Percentiles rank a stretch among this genome's conserved stretches.
Conservation (phyloP, 2,329 filamentous ascomycete genomes). For the Mycocentrospora acerina region DNA sequence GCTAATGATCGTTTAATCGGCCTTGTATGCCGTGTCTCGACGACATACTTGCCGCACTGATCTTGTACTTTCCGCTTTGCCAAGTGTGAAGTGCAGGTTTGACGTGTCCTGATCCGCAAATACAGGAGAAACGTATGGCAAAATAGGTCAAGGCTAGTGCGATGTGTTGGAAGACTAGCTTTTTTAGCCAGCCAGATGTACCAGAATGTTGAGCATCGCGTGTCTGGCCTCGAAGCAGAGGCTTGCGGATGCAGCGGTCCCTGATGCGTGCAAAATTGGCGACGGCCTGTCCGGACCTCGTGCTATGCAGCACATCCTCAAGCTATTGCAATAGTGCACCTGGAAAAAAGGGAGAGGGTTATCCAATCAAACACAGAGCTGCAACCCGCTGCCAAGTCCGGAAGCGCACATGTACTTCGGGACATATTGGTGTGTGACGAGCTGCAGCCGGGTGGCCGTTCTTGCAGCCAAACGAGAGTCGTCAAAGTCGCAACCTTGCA, state of each 20-base stretch:
- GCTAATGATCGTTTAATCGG: too few species aligned
- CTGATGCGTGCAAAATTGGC: slow-evolving; percentile 2
- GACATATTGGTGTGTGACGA: slow-evolving; percentile 35
- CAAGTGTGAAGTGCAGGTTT: too few species aligned
- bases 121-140: too few species aligned
- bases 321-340: slow-evolving; percentile 9
- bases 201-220: not conserved
- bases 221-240: too few species aligned
- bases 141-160: too few species aligned
- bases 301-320: slow-evolving; percentile 14
- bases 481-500: too few species aligned
- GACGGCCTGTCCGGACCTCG: slow-evolving; percentile 8
- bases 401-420: slow-evolving; percentile 14
- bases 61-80: too few species aligned
- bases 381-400: slow-evolving; percentile 15
- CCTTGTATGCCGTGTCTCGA: too few species aligned
- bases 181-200: too few species aligned
- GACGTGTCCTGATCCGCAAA: too few species aligned
- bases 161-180: too few species aligned
- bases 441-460: slow-evolving; percentile 26
- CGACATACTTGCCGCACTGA: too few species aligned
- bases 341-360: slow-evolving; percentile 2
- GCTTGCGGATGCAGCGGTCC: not conserved
- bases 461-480: slow-evolving; percentile 24
- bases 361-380: slow-evolving; percentile 22